Evolutionary conservation across 2,329 filamentous ascomycete genomes (phyloP).

Genomic region (Penicillium decumbens): DNA sequence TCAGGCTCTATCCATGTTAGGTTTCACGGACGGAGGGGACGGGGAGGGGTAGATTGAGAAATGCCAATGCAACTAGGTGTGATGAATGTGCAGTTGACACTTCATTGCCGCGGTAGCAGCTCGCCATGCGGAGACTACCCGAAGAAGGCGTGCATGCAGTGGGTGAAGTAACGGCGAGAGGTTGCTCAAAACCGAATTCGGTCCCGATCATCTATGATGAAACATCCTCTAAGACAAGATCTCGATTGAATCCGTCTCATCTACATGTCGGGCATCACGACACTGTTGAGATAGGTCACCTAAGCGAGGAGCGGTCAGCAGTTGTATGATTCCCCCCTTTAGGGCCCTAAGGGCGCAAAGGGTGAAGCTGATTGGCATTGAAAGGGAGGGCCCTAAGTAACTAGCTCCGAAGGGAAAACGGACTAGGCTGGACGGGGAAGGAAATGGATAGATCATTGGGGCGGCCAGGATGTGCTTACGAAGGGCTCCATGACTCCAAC

Average conservation of each 20-base stretch:
- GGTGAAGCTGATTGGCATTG: conserved; percentile 14
- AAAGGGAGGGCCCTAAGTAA: conserved; percentile 14
- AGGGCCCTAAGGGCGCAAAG: not conserved
- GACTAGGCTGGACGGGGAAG: conserved; percentile 12
- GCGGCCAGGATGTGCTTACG: conserved; percentile 53
- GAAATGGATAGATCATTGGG: conserved; percentile 11
- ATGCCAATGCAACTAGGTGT: conserved; percentile 12
- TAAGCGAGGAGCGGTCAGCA: conserved; percentile 38
- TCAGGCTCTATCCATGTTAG: not conserved
- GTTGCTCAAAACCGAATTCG: too few species aligned
- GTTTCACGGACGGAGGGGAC: not conserved
- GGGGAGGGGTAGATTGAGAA: not conserved
- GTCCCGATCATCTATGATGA: too few species aligned
- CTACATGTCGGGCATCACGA: conserved; percentile 65
- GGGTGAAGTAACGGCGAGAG: not conserved
- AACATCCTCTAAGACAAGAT: not conserved
- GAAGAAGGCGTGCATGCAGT: not conserved
- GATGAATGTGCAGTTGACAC: conserved; percentile 8
- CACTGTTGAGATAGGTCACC: conserved; percentile 66
- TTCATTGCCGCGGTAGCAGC: not conserved
- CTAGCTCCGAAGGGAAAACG: conserved; percentile 23
- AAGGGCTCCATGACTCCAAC: conserved; percentile 69
- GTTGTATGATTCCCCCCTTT: not conserved
- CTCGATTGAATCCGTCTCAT: not conserved
- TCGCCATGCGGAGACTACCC: not conserved